These are phyloP conservation scores for Phlebopus sp. DNA, from an alignment of 1,284 basidiomycete species.

Conservation along the genomic window DNA sequence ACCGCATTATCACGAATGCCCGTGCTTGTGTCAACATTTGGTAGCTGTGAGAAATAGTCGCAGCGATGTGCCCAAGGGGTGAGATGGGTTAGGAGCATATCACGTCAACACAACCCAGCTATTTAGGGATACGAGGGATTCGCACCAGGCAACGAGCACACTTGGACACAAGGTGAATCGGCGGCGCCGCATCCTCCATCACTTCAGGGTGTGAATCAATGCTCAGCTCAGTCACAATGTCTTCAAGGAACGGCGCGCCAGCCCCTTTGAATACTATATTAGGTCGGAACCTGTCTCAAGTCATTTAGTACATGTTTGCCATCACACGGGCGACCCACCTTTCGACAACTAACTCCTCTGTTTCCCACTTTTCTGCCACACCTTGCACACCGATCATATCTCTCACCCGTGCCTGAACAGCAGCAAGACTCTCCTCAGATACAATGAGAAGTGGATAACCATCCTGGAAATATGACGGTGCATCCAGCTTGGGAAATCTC, in stretches of 20 bases:
- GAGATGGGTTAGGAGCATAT: conserved; percentile 2
- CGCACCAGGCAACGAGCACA: conserved; percentile 71
- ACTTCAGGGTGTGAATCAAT: conserved; percentile 38
- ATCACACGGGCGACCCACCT: conserved; percentile 41
- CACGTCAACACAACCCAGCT: conserved; percentile 6
- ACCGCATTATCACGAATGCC: conserved; percentile 69
- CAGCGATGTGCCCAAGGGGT: background rate
- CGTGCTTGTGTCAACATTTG: conserved; percentile 64
- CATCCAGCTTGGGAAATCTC: conserved; percentile 54
- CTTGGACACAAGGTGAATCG: conserved; percentile 59
- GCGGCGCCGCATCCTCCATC: conserved; percentile 26
- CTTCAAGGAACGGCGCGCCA: conserved; percentile 46
- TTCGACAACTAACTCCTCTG: conserved; percentile 54
- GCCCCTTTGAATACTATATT: conserved; percentile 67
- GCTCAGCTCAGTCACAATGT: conserved; percentile 48
- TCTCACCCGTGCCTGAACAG: conserved; percentile 45
- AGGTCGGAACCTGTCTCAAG: conserved; percentile 58
- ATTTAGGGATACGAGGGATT: conserved; percentile 14
- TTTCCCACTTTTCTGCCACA: conserved; percentile 55
- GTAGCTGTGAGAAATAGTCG: conserved; percentile 46
- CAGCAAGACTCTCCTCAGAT: conserved; percentile 59
- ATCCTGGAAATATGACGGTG: conserved; percentile 63
- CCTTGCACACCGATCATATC: conserved; percentile 53
- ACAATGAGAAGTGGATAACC: conserved; percentile 66
- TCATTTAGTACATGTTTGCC: conserved; percentile 13